phyloP scores from a whole-genome alignment of 208 protist species.

The Trypanosoma mega region DNA sequence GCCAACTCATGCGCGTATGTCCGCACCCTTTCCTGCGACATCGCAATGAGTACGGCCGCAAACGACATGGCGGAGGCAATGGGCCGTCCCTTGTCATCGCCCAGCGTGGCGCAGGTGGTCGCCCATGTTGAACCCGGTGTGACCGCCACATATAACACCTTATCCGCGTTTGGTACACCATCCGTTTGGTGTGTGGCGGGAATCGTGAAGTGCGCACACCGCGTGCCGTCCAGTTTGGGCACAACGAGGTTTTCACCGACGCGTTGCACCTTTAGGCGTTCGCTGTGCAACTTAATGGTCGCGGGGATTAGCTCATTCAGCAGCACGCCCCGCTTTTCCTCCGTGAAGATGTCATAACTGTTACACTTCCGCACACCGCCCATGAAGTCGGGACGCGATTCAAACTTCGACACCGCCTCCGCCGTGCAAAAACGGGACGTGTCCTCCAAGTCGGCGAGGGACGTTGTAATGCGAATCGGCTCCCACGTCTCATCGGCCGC shows the following conservation, averaged over 20 bases:
- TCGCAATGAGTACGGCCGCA: conserved; percentile 27
- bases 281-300: conserved; percentile 12
- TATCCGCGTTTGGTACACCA: conserved; percentile 17
- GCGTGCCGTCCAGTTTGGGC: neutral
- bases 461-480: conserved; percentile 42
- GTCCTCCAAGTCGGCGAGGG: conserved; percentile 31
- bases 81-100: conserved; percentile 24
- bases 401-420: too few species aligned
- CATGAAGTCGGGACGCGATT: conserved; percentile 23
- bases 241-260: neutral
- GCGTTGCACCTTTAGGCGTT: conserved; percentile 7
- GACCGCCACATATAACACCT: conserved; percentile 22
- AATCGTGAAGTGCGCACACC: conserved; percentile 12
- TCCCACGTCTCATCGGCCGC: conserved; percentile 14
- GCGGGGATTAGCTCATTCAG: conserved; percentile 4
- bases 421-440: conserved; percentile 33
- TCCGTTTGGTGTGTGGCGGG: neutral
- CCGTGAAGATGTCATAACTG: conserved; percentile 30
- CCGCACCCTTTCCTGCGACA: conserved; percentile 19
- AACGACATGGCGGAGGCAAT: conserved; percentile 43
- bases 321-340: neutral
- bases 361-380: conserved; percentile 26
- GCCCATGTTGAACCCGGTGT: conserved; percentile 44
- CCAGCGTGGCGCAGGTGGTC: conserved; percentile 29
- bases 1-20: conserved; percentile 62